phyloP scores from a whole-genome alignment of 2,329 filamentous ascomycete species.

The Colletotrichum sublineola region DNA sequence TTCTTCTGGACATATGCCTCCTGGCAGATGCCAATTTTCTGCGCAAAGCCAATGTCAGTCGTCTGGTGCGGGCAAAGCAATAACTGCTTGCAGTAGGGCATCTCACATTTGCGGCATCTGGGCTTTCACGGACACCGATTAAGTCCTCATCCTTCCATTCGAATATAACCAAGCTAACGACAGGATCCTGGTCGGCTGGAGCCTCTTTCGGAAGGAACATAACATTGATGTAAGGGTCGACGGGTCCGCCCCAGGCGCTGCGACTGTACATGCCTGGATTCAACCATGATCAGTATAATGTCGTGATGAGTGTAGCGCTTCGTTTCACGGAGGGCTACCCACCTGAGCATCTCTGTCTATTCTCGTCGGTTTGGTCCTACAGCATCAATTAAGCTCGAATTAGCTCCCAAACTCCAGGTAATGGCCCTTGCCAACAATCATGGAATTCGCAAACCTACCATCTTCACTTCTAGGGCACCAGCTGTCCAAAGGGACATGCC shows the following conservation, averaged over 20 bases:
- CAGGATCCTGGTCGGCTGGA: slow-evolving; percentile 74
- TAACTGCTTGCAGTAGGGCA: neutral
- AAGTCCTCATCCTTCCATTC: slow-evolving; percentile 90
- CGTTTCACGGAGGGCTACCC: slow-evolving; percentile 44
- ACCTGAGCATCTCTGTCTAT: slow-evolving; percentile 84
- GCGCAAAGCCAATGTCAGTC: slow-evolving; percentile 49
- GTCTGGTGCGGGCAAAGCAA: neutral
- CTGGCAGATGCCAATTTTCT: slow-evolving; percentile 77
- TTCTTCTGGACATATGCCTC: slow-evolving; percentile 75
- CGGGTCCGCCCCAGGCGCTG: slow-evolving; percentile 86
- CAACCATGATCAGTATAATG: slow-evolving; percentile 4
- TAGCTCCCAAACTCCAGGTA: slow-evolving; percentile 37
- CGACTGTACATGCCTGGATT: slow-evolving; percentile 90
- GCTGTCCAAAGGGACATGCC: slow-evolving; percentile 67
- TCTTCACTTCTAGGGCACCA: slow-evolving; percentile 68
- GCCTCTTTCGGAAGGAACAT: slow-evolving; percentile 77
- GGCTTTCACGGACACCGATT: slow-evolving; percentile 76
- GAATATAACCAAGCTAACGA: slow-evolving; percentile 89
- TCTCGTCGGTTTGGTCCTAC: slow-evolving; percentile 81
- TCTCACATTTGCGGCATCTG: slow-evolving; percentile 67
- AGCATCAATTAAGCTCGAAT: slow-evolving; percentile 8
- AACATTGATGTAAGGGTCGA: slow-evolving; percentile 90
- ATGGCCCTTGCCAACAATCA: slow-evolving; percentile 14
- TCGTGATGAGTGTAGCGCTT: neutral
- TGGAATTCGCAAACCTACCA: slow-evolving; percentile 58